Percentiles rank a stretch among this genome's conserved stretches.
Conservation (phyloP, 257 asterid species). For the Nicotiana attenuata region DNA sequence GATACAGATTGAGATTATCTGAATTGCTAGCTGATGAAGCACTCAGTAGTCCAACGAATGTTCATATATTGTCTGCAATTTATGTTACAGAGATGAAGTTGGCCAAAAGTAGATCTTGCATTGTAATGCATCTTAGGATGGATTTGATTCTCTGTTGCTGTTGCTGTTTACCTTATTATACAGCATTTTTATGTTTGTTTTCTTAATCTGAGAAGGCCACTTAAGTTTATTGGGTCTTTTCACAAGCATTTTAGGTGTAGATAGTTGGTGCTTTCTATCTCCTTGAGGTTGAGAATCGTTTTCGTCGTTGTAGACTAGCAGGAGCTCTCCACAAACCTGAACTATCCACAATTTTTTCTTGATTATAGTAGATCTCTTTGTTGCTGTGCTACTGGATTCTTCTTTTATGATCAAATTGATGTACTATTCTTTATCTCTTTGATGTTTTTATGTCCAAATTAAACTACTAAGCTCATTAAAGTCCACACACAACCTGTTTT, state of each 20-base stretch:
- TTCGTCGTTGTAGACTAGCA: conserved; percentile 17
- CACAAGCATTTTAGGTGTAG: conserved; percentile 23
- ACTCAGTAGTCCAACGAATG: neutral
- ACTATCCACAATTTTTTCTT: neutral
- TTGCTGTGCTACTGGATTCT: conserved; percentile 1
- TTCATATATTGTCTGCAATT: neutral
- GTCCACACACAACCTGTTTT: neutral
- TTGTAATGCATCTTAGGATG: neutral
- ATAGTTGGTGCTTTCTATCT: conserved; percentile 17
- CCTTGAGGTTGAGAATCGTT: conserved; percentile 8
- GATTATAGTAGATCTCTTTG: neutral
- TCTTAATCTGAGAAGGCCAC: conserved; percentile 10
- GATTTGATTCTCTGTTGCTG: neutral
- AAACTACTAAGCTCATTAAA: neutral
- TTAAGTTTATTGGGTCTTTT: conserved; percentile 26
- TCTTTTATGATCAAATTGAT: neutral
- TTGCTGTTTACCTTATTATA: conserved; percentile 4
- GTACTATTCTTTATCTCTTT: neutral
- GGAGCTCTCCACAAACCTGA: neutral
- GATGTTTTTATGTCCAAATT: neutral
- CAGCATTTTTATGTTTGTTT: neutral
- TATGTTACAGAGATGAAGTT: neutral
- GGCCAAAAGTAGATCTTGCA: neutral
- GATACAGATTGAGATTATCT: neutral
- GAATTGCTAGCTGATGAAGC: neutral